Evolutionary conservation across 2,329 filamentous ascomycete genomes (phyloP).

Genomic region (Colletotrichum tofieldiae): DNA sequence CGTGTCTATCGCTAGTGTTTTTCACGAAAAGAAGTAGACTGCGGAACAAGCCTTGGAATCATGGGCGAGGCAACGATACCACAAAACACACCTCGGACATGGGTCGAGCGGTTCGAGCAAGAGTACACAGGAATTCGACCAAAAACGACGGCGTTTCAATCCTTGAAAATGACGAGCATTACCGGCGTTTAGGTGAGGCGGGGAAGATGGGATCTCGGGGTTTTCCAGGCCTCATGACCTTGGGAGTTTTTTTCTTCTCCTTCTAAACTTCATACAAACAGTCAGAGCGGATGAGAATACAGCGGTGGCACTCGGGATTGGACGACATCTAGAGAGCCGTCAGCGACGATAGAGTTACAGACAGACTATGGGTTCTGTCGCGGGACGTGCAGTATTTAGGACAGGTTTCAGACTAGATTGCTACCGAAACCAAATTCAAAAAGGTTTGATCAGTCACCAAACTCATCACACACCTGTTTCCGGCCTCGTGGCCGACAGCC

Average conservation of each 20-base stretch:
- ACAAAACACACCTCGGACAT: background rate
- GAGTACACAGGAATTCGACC: background rate
- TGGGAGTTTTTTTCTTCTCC: background rate
- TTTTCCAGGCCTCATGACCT: background rate
- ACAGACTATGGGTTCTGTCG: background rate
- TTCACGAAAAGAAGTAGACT: background rate
- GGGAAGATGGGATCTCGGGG: background rate
- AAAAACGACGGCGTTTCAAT: conserved; percentile 14
- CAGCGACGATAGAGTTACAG: background rate
- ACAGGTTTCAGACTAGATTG: conserved; percentile 15
- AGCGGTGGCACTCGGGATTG: background rate
- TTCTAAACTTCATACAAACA: background rate
- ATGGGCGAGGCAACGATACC: background rate
- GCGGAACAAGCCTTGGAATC: background rate
- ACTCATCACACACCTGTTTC: background rate
- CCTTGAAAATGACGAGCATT: conserved; percentile 6
- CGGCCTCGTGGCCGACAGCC: background rate
- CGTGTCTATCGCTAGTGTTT: background rate
- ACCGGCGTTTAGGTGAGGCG: conserved; percentile 11
- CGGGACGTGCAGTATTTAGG: background rate
- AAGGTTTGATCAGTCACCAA: background rate
- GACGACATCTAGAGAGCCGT: background rate
- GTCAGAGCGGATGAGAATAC: background rate
- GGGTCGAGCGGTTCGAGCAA: background rate
- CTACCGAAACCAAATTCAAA: background rate